A percentile compares a stretch with the other conserved stretches of the same genome.
These are phyloP conservation scores for Fusarium verrucosum DNA, from an alignment of 2,329 filamentous ascomycete species.

Conservation along the genomic window DNA sequence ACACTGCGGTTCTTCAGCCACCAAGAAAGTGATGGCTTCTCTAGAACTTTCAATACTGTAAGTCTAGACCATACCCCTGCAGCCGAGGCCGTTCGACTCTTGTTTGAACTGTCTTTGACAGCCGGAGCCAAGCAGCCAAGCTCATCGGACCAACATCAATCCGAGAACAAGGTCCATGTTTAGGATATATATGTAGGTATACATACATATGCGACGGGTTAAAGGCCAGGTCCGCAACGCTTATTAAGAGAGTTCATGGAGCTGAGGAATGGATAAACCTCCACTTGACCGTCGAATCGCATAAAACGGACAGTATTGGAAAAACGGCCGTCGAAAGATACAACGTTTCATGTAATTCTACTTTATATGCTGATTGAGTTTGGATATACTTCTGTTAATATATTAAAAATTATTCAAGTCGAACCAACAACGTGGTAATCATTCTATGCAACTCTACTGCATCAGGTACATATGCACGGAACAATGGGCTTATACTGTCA, in stretches of 20 bases:
- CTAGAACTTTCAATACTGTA: too few relatives aligned
- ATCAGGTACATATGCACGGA: neutral
- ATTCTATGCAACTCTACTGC: neutral
- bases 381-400: neutral
- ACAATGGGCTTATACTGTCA: neutral
- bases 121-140: neutral
- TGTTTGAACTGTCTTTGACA: too few relatives aligned
- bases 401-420: neutral
- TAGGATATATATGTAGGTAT: too few relatives aligned
- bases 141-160: conserved; percentile 13
- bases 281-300: conserved; percentile 12
- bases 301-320: conserved; percentile 6
- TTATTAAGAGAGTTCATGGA: conserved; percentile 13
- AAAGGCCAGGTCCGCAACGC: neutral
- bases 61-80: conserved; percentile 6
- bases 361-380: neutral
- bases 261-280: conserved; percentile 38
- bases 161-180: conserved; percentile 7
- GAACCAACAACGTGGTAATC: neutral
- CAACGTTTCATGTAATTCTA: conserved; percentile 10
- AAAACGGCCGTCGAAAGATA: conserved; percentile 12
- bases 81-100: conserved; percentile 9
- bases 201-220: conserved; percentile 3
- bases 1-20: neutral
- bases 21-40: too few relatives aligned